Evolutionary conservation across 306 rosid genomes (phyloP), one percentile per base, ranked within the genome.

Genomic region (Gillenia trifoliata): DNA sequence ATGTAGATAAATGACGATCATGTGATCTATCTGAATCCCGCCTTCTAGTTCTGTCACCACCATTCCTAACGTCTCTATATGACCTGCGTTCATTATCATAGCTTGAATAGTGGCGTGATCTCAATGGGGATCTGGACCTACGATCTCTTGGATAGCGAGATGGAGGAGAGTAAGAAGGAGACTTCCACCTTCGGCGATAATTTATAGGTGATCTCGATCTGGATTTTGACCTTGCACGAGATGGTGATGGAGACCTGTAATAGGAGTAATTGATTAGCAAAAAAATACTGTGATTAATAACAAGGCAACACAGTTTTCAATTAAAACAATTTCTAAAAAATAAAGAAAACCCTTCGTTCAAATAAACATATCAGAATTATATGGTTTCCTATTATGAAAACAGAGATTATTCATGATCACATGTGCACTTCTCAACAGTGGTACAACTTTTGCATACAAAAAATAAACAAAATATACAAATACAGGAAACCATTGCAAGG

Each of bases 121-220:
- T 90, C 66, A 88, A 55, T 4, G 97, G 98, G 72, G 98, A 91
- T 83, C 94, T 85, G 47, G 97, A 93, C 71, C 95, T 83, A 43
- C 36, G 91, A 85, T 77, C 89, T 86, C 83, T 92, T 29, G 78
- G 73, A 65, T 59, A 79, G 28, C 77, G 99, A 68, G 72, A 29
- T 5, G 92, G 82, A 71, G 99, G 98, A 43, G 99, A 92, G 85
- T 87, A 86, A 36, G 99, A 90, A 63, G 89, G 98, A 74, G 99
- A 95, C 64, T 78, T 90, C 85, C 85, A 84, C 88, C 84, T 92
- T 72, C 91, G 82, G 15, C 78, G 89, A 66, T 87, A 83, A 80
- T 23, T 92, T 78, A 87, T 78, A 47, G 99, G 98, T 78, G 99
- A 95, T 85, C 78, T 91, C 23, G 97, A 94, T 85, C 89, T 91